Evolutionary conservation across 352 stramenopile species (phyloP), one percentile per base, ranked within the genome.

Genomic region (Aphanomyces cochlioides): DNA sequence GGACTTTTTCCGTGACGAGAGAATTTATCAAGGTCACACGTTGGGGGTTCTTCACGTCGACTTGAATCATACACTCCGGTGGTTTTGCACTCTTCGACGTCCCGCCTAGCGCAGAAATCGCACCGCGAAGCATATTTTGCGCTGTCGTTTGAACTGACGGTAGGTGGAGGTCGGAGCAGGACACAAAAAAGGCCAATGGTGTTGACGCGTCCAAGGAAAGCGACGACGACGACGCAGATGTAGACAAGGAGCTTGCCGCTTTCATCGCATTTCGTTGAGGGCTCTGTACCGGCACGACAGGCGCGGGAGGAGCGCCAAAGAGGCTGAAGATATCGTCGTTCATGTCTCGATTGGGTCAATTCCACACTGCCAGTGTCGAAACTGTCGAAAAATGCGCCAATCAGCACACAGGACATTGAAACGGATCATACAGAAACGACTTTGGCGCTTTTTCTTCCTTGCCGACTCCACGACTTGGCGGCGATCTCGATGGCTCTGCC

Each of bases 271-370:
- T 28, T 28, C 28, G 28, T 37, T 19, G 17, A 37, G 17, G 34
- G 43, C 28, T 28, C 21, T 61, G 17, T 7, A 61, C 54, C 7
- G 54, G 64, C 15, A 15, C 13, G 40, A 70, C 64, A 38, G 64
- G 64, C 47, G 64, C 45, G 5, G 64, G 64, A n/a, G 64, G 64
- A 15, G 64, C 64, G 37, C 64, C 64, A 47, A 70, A 70, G 48
- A 70, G 64, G 38, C 45, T 61, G 47, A 70, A 70, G 64, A 70
- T 70, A 21, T 70, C 64, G 64, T 70, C 64, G 54, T 61, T 70
- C 48, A 61, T 61, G 54, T 19, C 50, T n/a, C 37, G n/a, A 19
- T 39, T 39, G 17, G 17, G 43, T 50, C 43, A n/a, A 50, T 50
- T n/a, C 43, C 10, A 50, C 10, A 50, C 43, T 13, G 54, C 54